Evolutionary conservation across 306 rosid species (phyloP).

Genomic region (Trifolium subterraneum): DNA sequence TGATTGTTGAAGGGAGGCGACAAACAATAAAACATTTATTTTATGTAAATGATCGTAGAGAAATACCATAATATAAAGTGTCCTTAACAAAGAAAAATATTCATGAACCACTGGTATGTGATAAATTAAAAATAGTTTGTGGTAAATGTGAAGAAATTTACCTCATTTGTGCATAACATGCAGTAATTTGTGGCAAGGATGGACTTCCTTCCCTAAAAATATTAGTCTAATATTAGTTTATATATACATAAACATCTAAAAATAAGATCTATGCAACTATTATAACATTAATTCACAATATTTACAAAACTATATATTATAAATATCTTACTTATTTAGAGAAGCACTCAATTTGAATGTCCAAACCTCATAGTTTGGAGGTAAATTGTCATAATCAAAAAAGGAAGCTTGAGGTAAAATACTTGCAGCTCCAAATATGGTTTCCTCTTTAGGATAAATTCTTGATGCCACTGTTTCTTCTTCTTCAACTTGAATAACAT

Average conservation of each 20-base stretch:
- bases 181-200: slow-evolving; percentile 65
- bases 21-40: too few species aligned
- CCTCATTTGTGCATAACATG: slow-evolving; percentile 71
- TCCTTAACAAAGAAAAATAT: too few species aligned
- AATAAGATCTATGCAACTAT: background rate
- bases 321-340: slow-evolving; percentile 60
- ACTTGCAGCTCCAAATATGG: slow-evolving; percentile 50
- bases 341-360: slow-evolving; percentile 68
- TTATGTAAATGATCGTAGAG: too few species aligned
- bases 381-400: background rate
- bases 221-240: slow-evolving; percentile 38
- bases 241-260: background rate
- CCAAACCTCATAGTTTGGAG: slow-evolving; percentile 35
- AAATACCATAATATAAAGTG: too few species aligned
- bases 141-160: slow-evolving; percentile 49
- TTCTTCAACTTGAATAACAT: background rate
- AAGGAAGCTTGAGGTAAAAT: slow-evolving; percentile 51
- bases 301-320: background rate
- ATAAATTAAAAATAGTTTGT: background rate
- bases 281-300: background rate
- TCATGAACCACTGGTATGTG: too few species aligned
- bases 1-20: too few species aligned
- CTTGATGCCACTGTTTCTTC: too few species aligned
- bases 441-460: slow-evolving; percentile 23
- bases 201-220: slow-evolving; percentile 72